Percentiles rank a stretch among this genome's conserved stretches.
These are phyloP conservation scores for Lactuca sativa DNA, from an alignment of 129 eudicot species.

Conservation along the genomic window DNA sequence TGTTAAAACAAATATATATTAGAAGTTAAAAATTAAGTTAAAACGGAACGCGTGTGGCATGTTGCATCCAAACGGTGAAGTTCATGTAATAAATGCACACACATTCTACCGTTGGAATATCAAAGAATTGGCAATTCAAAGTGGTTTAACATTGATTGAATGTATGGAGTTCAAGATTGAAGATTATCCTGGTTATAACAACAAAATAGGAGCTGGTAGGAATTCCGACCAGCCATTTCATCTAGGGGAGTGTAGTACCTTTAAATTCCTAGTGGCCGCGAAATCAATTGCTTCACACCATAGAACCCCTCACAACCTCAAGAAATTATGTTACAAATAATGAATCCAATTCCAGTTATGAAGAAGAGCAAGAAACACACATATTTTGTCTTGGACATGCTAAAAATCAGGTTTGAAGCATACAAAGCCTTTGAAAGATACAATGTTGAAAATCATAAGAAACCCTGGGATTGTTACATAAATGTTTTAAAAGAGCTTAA, in stretches of 20 bases:
- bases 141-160: conserved; percentile 32
- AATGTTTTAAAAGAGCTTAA: conserved; percentile 39
- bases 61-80: conserved; percentile 48
- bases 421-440: conserved; percentile 7
- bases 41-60: conserved; percentile 38
- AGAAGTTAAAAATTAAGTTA: no score
- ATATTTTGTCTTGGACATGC: not conserved
- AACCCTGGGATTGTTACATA: conserved; percentile 16
- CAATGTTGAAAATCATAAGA: conserved; percentile 24
- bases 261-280: not conserved
- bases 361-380: not conserved
- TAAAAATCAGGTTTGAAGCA: conserved; percentile 29
- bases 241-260: conserved; percentile 50
- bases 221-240: conserved; percentile 44
- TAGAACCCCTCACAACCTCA: not conserved
- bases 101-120: conserved; percentile 51
- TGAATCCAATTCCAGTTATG: not conserved
- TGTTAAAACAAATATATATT: no score
- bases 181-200: conserved; percentile 57
- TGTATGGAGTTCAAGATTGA: conserved; percentile 35
- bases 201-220: conserved; percentile 52
- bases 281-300: not conserved
- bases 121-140: conserved; percentile 39
- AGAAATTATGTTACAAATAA: not conserved
- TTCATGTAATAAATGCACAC: conserved; percentile 48